These are phyloP conservation scores for Combretum micranthum DNA, from an alignment of 345 rosid species.

Conservation along the genomic window DNA sequence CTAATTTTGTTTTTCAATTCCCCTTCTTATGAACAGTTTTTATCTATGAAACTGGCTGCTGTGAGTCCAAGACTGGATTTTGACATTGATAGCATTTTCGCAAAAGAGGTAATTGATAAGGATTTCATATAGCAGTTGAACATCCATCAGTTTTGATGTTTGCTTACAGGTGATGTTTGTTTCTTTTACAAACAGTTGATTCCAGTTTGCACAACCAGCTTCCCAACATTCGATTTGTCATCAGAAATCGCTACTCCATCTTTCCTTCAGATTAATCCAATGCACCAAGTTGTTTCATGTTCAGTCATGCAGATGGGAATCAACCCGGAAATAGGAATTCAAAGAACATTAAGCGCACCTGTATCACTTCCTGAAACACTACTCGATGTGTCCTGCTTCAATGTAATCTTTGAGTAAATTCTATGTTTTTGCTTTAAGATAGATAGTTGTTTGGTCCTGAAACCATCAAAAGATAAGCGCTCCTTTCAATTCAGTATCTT, in stretches of 20 bases:
- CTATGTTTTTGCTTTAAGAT: too few species aligned
- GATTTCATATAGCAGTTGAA: background rate
- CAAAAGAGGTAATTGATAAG: slow-evolving; percentile 45
- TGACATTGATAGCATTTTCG: slow-evolving; percentile 38
- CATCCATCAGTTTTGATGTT: background rate
- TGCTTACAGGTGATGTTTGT: background rate
- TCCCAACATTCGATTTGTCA: slow-evolving; percentile 40
- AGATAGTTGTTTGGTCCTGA: too few species aligned
- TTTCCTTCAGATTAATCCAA: slow-evolving; percentile 42
- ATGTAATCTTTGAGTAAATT: slow-evolving; percentile 23
- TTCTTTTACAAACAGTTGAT: slow-evolving; percentile 23
- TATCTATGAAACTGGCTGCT: slow-evolving; percentile 66
- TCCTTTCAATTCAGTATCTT: slow-evolving; percentile 4
- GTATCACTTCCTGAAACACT: slow-evolving; percentile 37
- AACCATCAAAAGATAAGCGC: too few species aligned
- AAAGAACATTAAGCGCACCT: slow-evolving; percentile 42
- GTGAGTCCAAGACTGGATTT: slow-evolving; percentile 55
- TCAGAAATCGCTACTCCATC: slow-evolving; percentile 41
- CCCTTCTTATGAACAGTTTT: slow-evolving; percentile 44
- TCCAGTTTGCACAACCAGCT: slow-evolving; percentile 23
- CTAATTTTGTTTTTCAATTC: too few species aligned
- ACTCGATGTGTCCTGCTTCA: slow-evolving; percentile 37
- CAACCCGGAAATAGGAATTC: slow-evolving; percentile 33
- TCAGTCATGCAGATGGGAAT: slow-evolving; percentile 46
- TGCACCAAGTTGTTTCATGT: slow-evolving; percentile 39